phyloP scores from a whole-genome alignment of 306 rosid genomes.

The Sindora glabra region DNA sequence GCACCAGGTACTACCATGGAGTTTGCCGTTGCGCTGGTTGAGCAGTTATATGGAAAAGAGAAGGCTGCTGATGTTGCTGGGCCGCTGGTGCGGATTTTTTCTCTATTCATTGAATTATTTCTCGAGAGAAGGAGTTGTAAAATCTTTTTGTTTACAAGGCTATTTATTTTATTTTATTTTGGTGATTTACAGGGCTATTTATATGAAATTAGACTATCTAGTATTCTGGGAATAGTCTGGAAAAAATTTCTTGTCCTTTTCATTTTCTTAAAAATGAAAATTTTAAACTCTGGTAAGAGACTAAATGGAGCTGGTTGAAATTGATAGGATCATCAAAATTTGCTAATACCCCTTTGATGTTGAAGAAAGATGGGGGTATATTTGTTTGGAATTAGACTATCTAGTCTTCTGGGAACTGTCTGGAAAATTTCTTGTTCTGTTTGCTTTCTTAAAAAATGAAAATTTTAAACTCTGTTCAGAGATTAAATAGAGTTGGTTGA shows the following conservation, averaged over 20 bases:
- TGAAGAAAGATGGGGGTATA: no score
- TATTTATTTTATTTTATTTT: no score
- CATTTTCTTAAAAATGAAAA: background rate
- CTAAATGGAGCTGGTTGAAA: background rate
- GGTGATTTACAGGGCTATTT: no score
- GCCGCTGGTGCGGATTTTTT: conserved; percentile 58
- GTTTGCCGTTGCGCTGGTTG: conserved; percentile 60
- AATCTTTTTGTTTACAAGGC: background rate
- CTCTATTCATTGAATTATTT: background rate
- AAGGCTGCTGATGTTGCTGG: conserved; percentile 80
- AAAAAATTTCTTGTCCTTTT: background rate
- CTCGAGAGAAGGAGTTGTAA: background rate
- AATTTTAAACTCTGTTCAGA: background rate
- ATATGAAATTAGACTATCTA: background rate
- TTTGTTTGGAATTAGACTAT: background rate
- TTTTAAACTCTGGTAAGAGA: background rate
- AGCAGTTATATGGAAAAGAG: conserved; percentile 78
- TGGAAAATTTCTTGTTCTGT: background rate
- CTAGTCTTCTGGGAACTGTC: background rate
- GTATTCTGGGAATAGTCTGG: background rate
- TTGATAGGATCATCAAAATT: no score
- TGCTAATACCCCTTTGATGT: no score
- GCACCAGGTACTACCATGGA: conserved; percentile 95
- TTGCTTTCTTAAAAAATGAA: background rate
- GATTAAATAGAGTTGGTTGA: background rate